These are phyloP conservation scores for Podaxis rugospora DNA, from an alignment of 768 basidiomycete species.

Conservation along the genomic window DNA sequence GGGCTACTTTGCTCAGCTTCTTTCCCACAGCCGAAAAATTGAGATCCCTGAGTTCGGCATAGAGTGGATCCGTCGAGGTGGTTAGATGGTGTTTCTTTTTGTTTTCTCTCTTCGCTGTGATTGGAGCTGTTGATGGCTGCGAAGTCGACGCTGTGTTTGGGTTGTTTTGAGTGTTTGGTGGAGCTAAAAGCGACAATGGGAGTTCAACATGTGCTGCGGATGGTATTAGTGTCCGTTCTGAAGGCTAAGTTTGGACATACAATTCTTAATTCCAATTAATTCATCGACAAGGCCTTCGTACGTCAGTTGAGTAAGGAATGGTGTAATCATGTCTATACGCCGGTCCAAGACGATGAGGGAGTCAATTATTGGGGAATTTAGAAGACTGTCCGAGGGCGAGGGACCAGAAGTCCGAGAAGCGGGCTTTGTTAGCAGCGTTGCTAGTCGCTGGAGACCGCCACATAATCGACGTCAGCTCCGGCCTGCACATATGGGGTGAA, in stretches of 20 bases:
- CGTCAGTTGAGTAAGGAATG: slow-evolving; percentile 91
- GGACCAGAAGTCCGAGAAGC: slow-evolving; percentile 33
- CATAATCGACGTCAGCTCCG: background rate
- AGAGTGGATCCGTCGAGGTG: slow-evolving; percentile 73
- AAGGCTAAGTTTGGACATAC: slow-evolving; percentile 40
- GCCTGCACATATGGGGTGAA: background rate
- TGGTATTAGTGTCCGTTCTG: slow-evolving; percentile 9
- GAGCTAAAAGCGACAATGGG: slow-evolving; percentile 64
- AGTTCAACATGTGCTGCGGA: slow-evolving; percentile 70
- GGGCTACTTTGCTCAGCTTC: slow-evolving; percentile 75
- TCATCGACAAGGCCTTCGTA: slow-evolving; percentile 97
- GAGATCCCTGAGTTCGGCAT: slow-evolving; percentile 79
- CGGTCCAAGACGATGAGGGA: slow-evolving; percentile 87
- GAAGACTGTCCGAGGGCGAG: slow-evolving; percentile 33
- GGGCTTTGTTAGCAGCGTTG: slow-evolving; percentile 51
- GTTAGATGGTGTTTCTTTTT: slow-evolving; percentile 89
- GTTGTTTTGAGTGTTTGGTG: slow-evolving; percentile 45
- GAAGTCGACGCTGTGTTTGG: slow-evolving; percentile 33
- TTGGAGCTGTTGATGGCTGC: slow-evolving; percentile 35
- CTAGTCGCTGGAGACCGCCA: slow-evolving; percentile 56
- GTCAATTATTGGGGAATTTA: slow-evolving; percentile 66
- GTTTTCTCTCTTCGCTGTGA: slow-evolving; percentile 64
- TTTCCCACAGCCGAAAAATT: slow-evolving; percentile 91
- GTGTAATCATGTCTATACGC: slow-evolving; percentile 91
- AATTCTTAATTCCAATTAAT: slow-evolving; percentile 83